Conservation (phyloP, 2,329 filamentous ascomycete species). For the Fonsecaea erecta region DNA sequence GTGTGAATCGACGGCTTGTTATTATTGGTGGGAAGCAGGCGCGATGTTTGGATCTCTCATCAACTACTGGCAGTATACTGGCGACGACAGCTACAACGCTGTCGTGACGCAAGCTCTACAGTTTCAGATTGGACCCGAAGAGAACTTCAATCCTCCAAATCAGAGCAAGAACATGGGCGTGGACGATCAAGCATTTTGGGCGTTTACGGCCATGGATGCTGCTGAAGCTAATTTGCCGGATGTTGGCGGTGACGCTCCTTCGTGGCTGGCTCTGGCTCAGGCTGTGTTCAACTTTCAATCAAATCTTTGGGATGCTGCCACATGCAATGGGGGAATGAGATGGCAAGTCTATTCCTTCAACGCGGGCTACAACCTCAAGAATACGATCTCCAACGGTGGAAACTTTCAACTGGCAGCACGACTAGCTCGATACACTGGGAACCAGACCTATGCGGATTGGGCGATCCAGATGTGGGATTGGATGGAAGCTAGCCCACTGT, state of each 20-base stretch:
- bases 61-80: slow-evolving; percentile 51
- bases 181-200: slow-evolving; percentile 45
- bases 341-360: slow-evolving; percentile 75
- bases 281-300: slow-evolving; percentile 79
- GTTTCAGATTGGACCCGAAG: slow-evolving; percentile 47
- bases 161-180: slow-evolving; percentile 47
- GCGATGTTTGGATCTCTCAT: slow-evolving; percentile 46
- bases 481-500: slow-evolving; percentile 58
- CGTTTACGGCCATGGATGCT: slow-evolving; percentile 45
- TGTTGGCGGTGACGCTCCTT: slow-evolving; percentile 54
- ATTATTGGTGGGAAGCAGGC: slow-evolving; percentile 47
- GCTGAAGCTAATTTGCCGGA: slow-evolving; percentile 46
- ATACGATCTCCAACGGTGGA: slow-evolving; percentile 58
- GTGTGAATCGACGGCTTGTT: slow-evolving; percentile 35
- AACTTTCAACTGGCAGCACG: slow-evolving; percentile 57
- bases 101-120: slow-evolving; percentile 46
- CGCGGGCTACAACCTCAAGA: slow-evolving; percentile 57
- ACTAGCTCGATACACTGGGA: slow-evolving; percentile 47
- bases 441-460: slow-evolving; percentile 47
- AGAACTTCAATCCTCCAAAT: slow-evolving; percentile 49
- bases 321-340: slow-evolving; percentile 73
- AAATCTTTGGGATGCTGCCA: slow-evolving; percentile 66
- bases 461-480: slow-evolving; percentile 53
- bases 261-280: slow-evolving; percentile 74
- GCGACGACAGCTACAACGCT: slow-evolving; percentile 48